Conservation (phyloP, 1,284 basidiomycete genomes). For the Athelia psychrophila region DNA sequence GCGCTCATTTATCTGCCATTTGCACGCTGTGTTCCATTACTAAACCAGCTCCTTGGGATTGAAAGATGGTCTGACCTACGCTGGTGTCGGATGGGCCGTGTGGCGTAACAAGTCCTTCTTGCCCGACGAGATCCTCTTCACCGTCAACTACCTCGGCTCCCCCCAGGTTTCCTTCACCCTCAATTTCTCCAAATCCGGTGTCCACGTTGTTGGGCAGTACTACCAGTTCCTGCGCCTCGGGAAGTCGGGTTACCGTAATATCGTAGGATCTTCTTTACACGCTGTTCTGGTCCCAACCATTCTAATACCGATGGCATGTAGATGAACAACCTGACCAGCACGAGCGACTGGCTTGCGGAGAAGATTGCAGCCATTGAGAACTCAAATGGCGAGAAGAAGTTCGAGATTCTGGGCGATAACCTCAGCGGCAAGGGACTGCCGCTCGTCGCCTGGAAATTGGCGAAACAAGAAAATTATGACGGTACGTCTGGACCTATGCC, state of each 20-base stretch:
- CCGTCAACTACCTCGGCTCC: constrained; percentile 49
- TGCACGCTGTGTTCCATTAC: neutral
- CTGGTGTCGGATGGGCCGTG: constrained; percentile 68
- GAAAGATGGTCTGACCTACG: constrained; percentile 37
- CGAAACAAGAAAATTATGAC: neutral
- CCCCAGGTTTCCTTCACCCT: constrained; percentile 58
- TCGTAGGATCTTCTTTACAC: constrained; percentile 22
- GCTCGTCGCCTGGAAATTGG: neutral
- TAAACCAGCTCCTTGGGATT: neutral
- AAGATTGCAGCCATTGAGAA: neutral
- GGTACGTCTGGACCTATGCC: neutral
- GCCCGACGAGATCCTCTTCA: constrained; percentile 63
- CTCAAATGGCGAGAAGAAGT: neutral
- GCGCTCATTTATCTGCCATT: constrained; percentile 35
- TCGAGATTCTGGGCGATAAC: neutral
- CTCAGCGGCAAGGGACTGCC: neutral
- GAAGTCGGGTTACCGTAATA: constrained; percentile 44
- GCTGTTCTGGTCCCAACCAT: neutral
- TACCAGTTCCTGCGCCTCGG: constrained; percentile 69
- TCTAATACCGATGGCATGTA: too few relatives aligned
- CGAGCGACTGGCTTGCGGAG: neutral
- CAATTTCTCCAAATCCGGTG: constrained; percentile 66
- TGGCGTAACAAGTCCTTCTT: constrained; percentile 55
- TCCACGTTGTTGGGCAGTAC: constrained; percentile 68
- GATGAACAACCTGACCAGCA: neutral